phyloP scores from a whole-genome alignment of 1,284 basidiomycete genomes.

The Anthracocystis setariae region DNA sequence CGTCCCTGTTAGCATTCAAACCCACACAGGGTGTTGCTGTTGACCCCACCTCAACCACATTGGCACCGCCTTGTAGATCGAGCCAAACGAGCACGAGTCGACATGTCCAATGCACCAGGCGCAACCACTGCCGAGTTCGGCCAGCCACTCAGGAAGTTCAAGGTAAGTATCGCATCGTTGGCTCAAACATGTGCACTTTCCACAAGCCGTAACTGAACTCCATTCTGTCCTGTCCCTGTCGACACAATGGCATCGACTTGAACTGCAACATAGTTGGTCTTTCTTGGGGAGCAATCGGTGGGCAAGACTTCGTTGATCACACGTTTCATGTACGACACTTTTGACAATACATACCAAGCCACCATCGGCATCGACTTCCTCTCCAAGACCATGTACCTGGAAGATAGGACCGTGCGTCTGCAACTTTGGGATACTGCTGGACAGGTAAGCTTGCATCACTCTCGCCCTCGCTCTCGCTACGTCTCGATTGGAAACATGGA shows the following conservation, averaged over 20 bases:
- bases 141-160: slow-evolving; percentile 67
- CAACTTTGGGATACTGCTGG: slow-evolving; percentile 97
- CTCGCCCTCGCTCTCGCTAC: too few species aligned
- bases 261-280: slow-evolving; percentile 65
- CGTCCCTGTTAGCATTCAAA: too few species aligned
- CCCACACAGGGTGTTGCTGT: too few species aligned
- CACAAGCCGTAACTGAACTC: neutral
- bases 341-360: slow-evolving; percentile 99
- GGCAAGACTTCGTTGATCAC: slow-evolving; percentile 91
- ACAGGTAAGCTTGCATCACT: slow-evolving; percentile 73
- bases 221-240: neutral
- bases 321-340: slow-evolving; percentile 96
- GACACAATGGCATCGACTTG: too few species aligned
- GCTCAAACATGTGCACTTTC: too few species aligned
- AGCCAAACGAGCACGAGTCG: neutral
- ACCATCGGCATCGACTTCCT: slow-evolving; percentile 99
- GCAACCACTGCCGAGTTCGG: slow-evolving; percentile 62
- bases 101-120: slow-evolving; percentile 47
- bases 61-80: too few species aligned
- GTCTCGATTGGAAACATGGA: too few species aligned
- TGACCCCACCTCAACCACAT: too few species aligned
- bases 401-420: slow-evolving; percentile 95
- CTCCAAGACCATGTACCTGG: slow-evolving; percentile 99
- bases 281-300: slow-evolving; percentile 64
- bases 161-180: slow-evolving; percentile 32